Conservation (phyloP, 2,329 filamentous ascomycete species). For the Fusarium redolens region DNA sequence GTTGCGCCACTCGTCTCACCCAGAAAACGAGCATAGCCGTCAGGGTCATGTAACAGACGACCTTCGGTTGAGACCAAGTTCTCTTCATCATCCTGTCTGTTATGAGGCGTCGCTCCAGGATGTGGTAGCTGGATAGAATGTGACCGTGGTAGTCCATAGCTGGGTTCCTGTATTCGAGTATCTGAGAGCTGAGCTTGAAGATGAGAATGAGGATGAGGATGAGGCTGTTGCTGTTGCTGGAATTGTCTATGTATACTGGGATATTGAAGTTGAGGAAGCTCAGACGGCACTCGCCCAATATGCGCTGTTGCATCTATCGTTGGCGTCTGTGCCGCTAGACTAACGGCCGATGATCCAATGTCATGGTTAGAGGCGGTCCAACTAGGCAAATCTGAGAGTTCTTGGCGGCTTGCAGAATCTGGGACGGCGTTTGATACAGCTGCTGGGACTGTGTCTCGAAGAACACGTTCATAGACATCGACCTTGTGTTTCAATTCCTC, state of each 20-base stretch:
- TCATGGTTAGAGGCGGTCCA: slow-evolving; percentile 34
- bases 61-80: slow-evolving; percentile 49
- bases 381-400: slow-evolving; percentile 47
- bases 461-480: slow-evolving; percentile 54
- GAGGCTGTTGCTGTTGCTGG: slow-evolving; percentile 1
- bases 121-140: slow-evolving; percentile 9
- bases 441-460: slow-evolving; percentile 51
- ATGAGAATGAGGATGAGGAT: slow-evolving; percentile 7
- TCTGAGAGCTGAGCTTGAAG: slow-evolving; percentile 15
- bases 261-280: slow-evolving; percentile 30
- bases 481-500: slow-evolving; percentile 55
- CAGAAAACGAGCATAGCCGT: slow-evolving; percentile 59
- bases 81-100: slow-evolving; percentile 41
- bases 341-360: slow-evolving; percentile 1
- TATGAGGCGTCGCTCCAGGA: slow-evolving; percentile 1
- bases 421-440: slow-evolving; percentile 26
- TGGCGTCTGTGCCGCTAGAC: slow-evolving; percentile 18
- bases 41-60: slow-evolving; percentile 56
- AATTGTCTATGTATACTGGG: slow-evolving; percentile 25
- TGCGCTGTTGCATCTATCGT: slow-evolving; percentile 10
- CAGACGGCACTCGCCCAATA: slow-evolving; percentile 7
- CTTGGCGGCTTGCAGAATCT: slow-evolving; percentile 50
- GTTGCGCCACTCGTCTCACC: slow-evolving; percentile 63
- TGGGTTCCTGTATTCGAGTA: slow-evolving; percentile 20
- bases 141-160: slow-evolving; percentile 10